Evolutionary conservation across 139 green algal species (phyloP).

Genomic region (Auxenochlorella pyrenoidosa): DNA sequence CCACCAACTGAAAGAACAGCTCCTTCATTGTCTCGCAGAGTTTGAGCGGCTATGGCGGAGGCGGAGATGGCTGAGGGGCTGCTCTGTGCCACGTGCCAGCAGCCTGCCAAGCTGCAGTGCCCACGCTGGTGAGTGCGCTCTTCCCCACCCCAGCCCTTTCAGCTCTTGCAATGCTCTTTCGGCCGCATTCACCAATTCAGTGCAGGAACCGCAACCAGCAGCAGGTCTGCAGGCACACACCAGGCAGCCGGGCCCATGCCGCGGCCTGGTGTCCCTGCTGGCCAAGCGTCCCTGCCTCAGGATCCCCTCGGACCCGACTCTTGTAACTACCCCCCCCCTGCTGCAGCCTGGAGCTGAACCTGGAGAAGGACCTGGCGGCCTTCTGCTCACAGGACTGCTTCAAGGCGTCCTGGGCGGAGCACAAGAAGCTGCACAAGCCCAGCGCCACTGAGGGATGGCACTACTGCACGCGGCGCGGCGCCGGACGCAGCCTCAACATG

Average conservation of each 20-base stretch:
- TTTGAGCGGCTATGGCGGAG: background rate
- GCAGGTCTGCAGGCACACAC: too few relatives aligned
- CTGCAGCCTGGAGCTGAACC: slow-evolving; percentile 68
- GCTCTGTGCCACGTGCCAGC: slow-evolving; percentile 70
- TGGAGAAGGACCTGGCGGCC: slow-evolving; percentile 73
- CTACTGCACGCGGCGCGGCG: slow-evolving; percentile 78
- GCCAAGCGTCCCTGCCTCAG: too few relatives aligned
- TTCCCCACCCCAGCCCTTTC: background rate
- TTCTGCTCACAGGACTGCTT: slow-evolving; percentile 98
- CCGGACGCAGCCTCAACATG: slow-evolving; percentile 62
- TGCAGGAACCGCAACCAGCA: too few relatives aligned
- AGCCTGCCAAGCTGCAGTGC: slow-evolving; percentile 90
- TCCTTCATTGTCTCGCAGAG: background rate
- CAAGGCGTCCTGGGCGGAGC: slow-evolving; percentile 85
- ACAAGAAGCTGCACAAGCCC: slow-evolving; percentile 84
- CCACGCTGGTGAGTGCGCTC: slow-evolving; percentile 84
- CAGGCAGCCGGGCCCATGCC: too few relatives aligned
- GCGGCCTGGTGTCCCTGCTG: background rate
- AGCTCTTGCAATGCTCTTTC: too few relatives aligned
- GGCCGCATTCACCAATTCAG: too few relatives aligned
- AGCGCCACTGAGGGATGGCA: slow-evolving; percentile 65
- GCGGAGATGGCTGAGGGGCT: background rate
- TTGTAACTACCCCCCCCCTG: background rate
- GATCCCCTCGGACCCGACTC: background rate
- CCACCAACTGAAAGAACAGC: too few relatives aligned